Percentiles rank a stretch among this genome's conserved stretches.
Conservation (phyloP, 495 filamentous ascomycete species). For the Aspergillus nanangensis region DNA sequence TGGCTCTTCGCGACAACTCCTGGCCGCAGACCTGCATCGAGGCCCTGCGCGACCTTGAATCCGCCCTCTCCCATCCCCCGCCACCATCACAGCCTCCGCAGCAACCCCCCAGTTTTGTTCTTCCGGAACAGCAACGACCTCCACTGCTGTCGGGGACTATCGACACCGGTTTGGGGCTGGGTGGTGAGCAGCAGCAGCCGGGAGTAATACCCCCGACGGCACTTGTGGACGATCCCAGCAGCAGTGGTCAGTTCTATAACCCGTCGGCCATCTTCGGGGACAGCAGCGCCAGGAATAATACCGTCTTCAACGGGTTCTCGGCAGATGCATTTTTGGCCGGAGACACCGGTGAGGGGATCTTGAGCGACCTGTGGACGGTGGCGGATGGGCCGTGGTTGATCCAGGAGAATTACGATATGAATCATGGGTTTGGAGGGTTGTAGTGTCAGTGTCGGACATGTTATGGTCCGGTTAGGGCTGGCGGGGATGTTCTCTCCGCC, state of each 20-base stretch:
- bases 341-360: conserved; percentile 1
- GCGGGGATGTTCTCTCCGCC: background rate
- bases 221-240: too few relatives aligned
- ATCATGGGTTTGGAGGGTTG: background rate
- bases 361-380: conserved; percentile 37
- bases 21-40: conserved; percentile 42
- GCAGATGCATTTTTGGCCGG: background rate
- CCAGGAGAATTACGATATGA: conserved; percentile 23
- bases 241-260: conserved; percentile 3
- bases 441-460: background rate
- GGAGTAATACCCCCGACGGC: too few relatives aligned
- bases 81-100: background rate
- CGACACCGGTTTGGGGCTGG: too few relatives aligned
- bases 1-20: conserved; percentile 29
- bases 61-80: conserved; percentile 22
- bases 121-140: background rate
- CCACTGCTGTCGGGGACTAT: background rate
- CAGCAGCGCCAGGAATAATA: conserved; percentile 4
- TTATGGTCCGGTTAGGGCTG: background rate
- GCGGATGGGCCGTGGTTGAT: conserved; percentile 41
- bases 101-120: background rate
- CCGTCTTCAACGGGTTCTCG: background rate
- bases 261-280: conserved; percentile 11
- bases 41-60: conserved; percentile 34
- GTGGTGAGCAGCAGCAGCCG: too few relatives aligned